Percentiles rank a stretch among this genome's conserved stretches.
phyloP scores from a whole-genome alignment of 2,329 filamentous ascomycete species.

The Lojkania enalia region DNA sequence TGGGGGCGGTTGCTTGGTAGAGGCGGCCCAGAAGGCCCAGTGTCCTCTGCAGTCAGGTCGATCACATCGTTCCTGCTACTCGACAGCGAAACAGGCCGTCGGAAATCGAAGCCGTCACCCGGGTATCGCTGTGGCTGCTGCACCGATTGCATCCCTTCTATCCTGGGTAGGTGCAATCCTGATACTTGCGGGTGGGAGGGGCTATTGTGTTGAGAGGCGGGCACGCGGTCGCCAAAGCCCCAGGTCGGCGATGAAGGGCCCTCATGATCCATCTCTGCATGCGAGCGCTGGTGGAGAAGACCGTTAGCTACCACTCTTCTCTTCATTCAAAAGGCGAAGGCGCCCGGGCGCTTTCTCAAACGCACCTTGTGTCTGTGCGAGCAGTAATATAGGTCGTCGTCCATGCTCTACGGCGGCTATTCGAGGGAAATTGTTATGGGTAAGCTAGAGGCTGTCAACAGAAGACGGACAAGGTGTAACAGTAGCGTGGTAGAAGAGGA shows the following conservation, averaged over 20 bases:
- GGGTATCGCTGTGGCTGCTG: constrained; percentile 42
- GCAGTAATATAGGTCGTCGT: constrained; percentile 33
- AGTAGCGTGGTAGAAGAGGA: no score
- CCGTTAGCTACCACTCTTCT: background rate
- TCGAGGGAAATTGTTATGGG: constrained; percentile 1
- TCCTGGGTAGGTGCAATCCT: constrained; percentile 24
- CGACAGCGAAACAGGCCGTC: constrained; percentile 53
- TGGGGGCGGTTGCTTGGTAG: constrained; percentile 21
- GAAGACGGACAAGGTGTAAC: constrained; percentile 5
- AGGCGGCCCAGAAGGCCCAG: constrained; percentile 17
- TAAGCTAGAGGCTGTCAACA: background rate
- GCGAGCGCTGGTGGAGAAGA: constrained; percentile 32
- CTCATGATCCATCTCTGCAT: constrained; percentile 38
- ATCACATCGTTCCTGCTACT: constrained; percentile 28
- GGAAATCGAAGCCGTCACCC: constrained; percentile 60
- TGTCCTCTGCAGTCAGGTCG: constrained; percentile 44
- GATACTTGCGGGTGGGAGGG: constrained; percentile 17
- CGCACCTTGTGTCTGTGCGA: constrained; percentile 41
- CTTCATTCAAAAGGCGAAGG: no score
- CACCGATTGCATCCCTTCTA: constrained; percentile 32
- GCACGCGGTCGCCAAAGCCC: constrained; percentile 17
- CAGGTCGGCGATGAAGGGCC: constrained; percentile 33
- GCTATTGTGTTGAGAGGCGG: constrained; percentile 16
- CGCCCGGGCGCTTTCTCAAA: no score
- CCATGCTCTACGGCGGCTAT: constrained; percentile 28